Conservation (phyloP, 768 basidiomycete species). For the Phylloporus rhodoxanthus region DNA sequence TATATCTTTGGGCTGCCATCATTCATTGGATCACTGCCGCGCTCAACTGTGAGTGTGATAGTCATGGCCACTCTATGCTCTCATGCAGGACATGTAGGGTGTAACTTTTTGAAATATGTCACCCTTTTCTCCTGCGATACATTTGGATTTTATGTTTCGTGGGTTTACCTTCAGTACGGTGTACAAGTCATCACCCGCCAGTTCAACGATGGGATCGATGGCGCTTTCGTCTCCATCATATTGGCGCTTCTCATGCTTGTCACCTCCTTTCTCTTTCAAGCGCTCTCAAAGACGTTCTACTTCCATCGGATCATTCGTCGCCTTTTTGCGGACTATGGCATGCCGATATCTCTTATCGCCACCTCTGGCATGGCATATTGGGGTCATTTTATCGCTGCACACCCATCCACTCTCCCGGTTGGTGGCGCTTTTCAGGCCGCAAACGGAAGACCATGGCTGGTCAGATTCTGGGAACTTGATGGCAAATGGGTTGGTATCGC, state of each 20-base stretch:
- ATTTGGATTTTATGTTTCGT: constrained; percentile 89
- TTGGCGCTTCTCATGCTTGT: constrained; percentile 75
- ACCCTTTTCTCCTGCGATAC: constrained; percentile 89
- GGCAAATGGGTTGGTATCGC: constrained; percentile 87
- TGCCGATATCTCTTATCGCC: constrained; percentile 81
- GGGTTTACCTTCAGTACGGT: constrained; percentile 87
- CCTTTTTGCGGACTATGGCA: constrained; percentile 83
- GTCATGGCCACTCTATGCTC: background rate
- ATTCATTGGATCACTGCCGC: constrained; percentile 77
- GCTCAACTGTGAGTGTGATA: constrained; percentile 56
- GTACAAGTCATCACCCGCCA: constrained; percentile 79
- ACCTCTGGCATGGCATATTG: constrained; percentile 78
- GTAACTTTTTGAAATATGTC: constrained; percentile 80
- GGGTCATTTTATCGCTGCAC: constrained; percentile 63
- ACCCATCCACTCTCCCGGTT: constrained; percentile 63
- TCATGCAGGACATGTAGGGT: constrained; percentile 41
- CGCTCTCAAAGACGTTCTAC: constrained; percentile 53
- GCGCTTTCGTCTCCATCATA: constrained; percentile 59
- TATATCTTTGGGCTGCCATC: constrained; percentile 86
- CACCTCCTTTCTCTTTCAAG: constrained; percentile 67
- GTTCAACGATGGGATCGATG: constrained; percentile 40
- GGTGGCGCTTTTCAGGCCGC: constrained; percentile 66
- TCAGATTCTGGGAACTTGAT: constrained; percentile 83
- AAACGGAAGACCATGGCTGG: constrained; percentile 72
- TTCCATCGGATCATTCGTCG: constrained; percentile 71